Conservation (phyloP, 257 asterid species). For the Solanum neorickii region DNA sequence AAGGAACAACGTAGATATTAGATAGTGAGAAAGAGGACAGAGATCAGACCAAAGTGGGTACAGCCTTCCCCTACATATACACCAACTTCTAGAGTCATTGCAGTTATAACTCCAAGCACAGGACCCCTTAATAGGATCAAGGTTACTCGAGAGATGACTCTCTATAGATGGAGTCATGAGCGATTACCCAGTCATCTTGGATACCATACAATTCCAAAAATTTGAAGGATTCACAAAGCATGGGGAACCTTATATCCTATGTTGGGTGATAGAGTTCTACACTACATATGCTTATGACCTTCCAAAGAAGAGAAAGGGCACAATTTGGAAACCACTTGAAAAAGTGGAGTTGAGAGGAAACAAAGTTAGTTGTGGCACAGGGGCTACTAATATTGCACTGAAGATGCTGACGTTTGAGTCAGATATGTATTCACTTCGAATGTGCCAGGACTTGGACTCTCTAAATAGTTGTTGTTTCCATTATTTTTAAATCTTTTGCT, state of each 20-base stretch:
- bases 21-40: background rate
- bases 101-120: too few species aligned
- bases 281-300: background rate
- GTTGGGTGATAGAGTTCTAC: background rate
- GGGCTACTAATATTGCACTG: too few species aligned
- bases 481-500: too few species aligned
- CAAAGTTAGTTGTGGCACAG: too few species aligned
- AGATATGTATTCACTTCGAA: too few species aligned
- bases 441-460: too few species aligned
- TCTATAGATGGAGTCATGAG: background rate
- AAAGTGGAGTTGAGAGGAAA: background rate
- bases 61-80: background rate
- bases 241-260: background rate
- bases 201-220: background rate
- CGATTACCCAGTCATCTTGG: background rate
- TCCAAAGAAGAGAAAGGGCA: background rate
- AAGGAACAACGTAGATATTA: background rate
- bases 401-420: too few species aligned
- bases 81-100: background rate
- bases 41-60: background rate
- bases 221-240: background rate
- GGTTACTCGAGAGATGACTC: background rate
- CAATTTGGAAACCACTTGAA: background rate
- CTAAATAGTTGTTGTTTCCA: too few species aligned
- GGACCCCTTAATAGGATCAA: too few species aligned